These are phyloP conservation scores for Tilletia indica DNA, from an alignment of 1,284 basidiomycete genomes.

Conservation along the genomic window DNA sequence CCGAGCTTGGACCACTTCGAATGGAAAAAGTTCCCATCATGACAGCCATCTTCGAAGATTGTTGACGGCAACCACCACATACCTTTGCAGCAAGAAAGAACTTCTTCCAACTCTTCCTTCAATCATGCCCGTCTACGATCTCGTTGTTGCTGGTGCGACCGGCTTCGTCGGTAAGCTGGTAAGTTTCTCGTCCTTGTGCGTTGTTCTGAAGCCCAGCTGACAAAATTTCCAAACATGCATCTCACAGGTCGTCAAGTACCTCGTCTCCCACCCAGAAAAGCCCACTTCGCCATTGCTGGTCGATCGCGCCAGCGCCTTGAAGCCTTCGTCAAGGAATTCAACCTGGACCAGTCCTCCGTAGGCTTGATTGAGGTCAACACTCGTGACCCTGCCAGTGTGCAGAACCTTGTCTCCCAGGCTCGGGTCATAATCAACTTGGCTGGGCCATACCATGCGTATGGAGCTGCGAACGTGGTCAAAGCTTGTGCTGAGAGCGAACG, in stretches of 20 bases:
- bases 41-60: too few species aligned
- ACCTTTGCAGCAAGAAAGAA: too few species aligned
- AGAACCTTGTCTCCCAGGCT: slow-evolving; percentile 29
- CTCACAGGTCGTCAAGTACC: slow-evolving; percentile 28
- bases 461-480: slow-evolving; percentile 54
- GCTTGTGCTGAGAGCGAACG: slow-evolving; percentile 60
- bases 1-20: too few species aligned
- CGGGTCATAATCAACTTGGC: slow-evolving; percentile 42
- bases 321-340: slow-evolving; percentile 28
- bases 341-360: slow-evolving; percentile 25
- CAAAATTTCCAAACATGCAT: not conserved
- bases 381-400: slow-evolving; percentile 29
- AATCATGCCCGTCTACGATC: slow-evolving; percentile 16
- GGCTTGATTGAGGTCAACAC: slow-evolving; percentile 37
- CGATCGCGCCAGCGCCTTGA: slow-evolving; percentile 36
- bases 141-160: slow-evolving; percentile 46
- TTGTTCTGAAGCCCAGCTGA: too few species aligned
- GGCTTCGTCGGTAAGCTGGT: slow-evolving; percentile 47
- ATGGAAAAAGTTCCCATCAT: too few species aligned
- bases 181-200: not conserved
- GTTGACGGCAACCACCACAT: too few species aligned
- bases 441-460: slow-evolving; percentile 39
- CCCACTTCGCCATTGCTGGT: slow-evolving; percentile 46
- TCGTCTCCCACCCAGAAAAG: slow-evolving; percentile 34
- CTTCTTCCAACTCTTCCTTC: not conserved